Evolutionary conservation across 2,329 filamentous ascomycete species (phyloP), one percentile per base, ranked within the genome.

Genomic region (Diplodia sapinea): DNA sequence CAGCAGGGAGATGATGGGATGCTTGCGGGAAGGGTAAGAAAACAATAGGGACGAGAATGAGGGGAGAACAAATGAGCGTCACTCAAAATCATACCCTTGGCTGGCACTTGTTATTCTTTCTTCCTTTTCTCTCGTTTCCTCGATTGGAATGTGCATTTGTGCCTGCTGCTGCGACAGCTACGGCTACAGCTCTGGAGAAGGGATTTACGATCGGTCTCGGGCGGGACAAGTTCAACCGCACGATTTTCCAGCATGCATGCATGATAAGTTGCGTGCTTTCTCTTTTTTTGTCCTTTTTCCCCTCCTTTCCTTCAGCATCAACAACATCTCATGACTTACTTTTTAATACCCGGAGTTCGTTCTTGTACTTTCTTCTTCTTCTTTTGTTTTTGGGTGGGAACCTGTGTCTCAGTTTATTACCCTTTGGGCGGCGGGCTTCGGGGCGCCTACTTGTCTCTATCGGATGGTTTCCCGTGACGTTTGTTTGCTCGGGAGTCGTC

Each of bases 321-420:
- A 38, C 29, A 36, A 11, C 61, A 64, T 33, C 47, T 64, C 29
- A 52, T 13, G 33, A 40, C 26, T 38, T 38, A 38, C 33, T 13
- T 66, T 66, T 55, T 66, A 66, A 66, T 66, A 66, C 63, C 63
- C 63, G 63, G 63, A 47, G 63, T 57, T 57, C n/a, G 63, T 66
- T 66, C 51, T 38, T 26, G 26, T n/a, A 47, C 43, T 47, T 47
- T 13, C 9, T 20, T 13, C 8, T 47, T 11, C 33, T 2, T 43
- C 43, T 47, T 23, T 23, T 40, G 13, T 20, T 40, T 43, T 47
- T 17, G 23, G 20, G 36, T 26, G 57, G 40, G 40, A 29, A 43
- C 40, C n/a, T 57, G 17, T 47, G 43, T 47, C 43, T 47, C 43
- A n/a, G 43, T 47, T 20, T n/a, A 47, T 20, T 47, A 47, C n/a